Evolutionary conservation across 371 early-diverging fungal species (phyloP), one percentile per base, ranked within the genome.

Genomic region (Mucor sp.): DNA sequence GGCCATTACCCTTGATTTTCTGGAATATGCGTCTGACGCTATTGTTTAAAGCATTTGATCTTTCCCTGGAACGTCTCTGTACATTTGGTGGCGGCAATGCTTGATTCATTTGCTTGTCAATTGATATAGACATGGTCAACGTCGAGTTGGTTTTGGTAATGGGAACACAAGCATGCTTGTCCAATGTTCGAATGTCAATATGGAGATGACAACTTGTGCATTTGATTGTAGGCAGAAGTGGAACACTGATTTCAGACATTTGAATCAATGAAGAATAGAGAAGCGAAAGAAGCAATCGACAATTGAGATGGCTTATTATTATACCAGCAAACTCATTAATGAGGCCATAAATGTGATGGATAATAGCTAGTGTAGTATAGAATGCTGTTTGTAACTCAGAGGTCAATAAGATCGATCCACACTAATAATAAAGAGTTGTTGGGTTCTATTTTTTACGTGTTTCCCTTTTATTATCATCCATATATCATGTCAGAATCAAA

Each of bases 401-500:
- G 23, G 50, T 25, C 50, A 37, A 37, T 37, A 44, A n/a, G 19
- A 44, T 19, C 1, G 44, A 44, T 44, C 3, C 44, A 44, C 44
- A 44, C 44, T 44, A n/a, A n/a, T n/a, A n/a, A n/a, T n/a, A 44
- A n/a, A n/a, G 19, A 19, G 6, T 44, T 44, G 44, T 44, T 44
- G 44, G 5, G 44, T 44, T 44, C 19, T 8, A 44, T 44, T 44
- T 19, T 23, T 50, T 50, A 56, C 56, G 56, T 30, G 56, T 56
- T 63, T 63, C 44, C 39, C 25, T 63, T n/a, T 53, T 55, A 17
- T 17, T 39, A 30, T 32, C 33, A 39, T 19, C 30, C 19, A 8
- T 32, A 17, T 15, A 58, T 30, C 11, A 67, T 67, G 67, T 41
- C 67, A 43, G 67, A 67, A 37, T 62, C 67, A 11, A 97, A 97